Conservation (phyloP, 805 yeast species). For the Saccharomycopsis malanga region DNA sequence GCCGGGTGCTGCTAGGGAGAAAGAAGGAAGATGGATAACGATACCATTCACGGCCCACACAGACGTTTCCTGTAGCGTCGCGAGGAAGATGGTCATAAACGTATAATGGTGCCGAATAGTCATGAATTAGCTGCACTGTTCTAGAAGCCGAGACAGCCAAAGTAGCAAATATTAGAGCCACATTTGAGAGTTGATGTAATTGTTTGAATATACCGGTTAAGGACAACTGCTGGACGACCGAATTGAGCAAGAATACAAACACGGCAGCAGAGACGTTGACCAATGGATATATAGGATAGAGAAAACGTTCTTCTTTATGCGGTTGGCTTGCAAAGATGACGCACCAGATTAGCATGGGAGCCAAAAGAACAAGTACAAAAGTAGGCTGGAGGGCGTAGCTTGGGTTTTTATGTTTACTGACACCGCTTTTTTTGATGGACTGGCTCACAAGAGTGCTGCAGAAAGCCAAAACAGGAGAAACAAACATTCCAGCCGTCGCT, state of each 20-base stretch:
- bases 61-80: constrained; percentile 43
- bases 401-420: neutral
- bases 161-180: constrained; percentile 5
- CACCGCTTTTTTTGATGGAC: neutral
- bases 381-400: constrained; percentile 2
- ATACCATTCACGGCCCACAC: constrained; percentile 95
- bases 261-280: constrained; percentile 55
- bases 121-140: constrained; percentile 50
- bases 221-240: neutral
- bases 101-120: constrained; percentile 67
- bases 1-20: constrained; percentile 50
- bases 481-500: constrained; percentile 34
- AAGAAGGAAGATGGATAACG: constrained; percentile 86
- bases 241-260: constrained; percentile 17
- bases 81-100: constrained; percentile 43
- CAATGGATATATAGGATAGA: constrained; percentile 78
- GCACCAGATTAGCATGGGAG: constrained; percentile 62
- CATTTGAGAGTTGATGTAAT: constrained; percentile 14
- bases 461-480: constrained; percentile 26
- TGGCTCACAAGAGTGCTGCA: constrained; percentile 8
- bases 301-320: constrained; percentile 88
- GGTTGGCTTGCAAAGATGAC: constrained; percentile 65
- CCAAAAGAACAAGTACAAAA: constrained; percentile 26
- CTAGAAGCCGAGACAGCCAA: constrained; percentile 39
- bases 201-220: neutral